A percentile compares a stretch with the other conserved stretches of the same genome.
Evolutionary conservation across 768 basidiomycete species (phyloP).

Genomic region (Mycena galericulata): DNA sequence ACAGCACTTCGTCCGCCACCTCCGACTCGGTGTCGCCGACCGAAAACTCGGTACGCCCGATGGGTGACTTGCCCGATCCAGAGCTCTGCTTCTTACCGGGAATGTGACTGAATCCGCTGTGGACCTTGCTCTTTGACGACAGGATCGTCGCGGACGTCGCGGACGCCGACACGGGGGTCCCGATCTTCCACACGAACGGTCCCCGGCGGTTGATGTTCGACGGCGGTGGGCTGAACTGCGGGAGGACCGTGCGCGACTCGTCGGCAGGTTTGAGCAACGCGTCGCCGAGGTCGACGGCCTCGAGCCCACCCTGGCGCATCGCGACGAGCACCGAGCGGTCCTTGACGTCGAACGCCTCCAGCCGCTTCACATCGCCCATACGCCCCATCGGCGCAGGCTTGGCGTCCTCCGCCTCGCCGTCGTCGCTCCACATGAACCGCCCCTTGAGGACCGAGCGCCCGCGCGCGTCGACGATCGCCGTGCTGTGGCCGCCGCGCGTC

Average conservation of each 20-base stretch:
- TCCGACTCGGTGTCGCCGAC: conserved; percentile 64
- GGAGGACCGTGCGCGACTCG: conserved; percentile 78
- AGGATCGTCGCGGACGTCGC: conserved; percentile 53
- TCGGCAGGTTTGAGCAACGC: conserved; percentile 85
- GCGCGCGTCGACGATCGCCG: conserved; percentile 87
- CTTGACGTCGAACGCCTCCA: conserved; percentile 85
- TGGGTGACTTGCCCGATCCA: conserved; percentile 59
- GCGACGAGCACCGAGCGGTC: conserved; percentile 85
- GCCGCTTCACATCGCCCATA: conserved; percentile 85
- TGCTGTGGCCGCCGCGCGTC: conserved; percentile 91
- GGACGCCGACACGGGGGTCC: conserved; percentile 69
- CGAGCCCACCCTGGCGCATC: conserved; percentile 88
- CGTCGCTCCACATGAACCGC: conserved; percentile 82
- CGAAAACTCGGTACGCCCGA: conserved; percentile 63
- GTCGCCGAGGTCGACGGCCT: conserved; percentile 84
- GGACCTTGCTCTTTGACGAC: conserved; percentile 52
- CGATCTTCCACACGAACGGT: conserved; percentile 88
- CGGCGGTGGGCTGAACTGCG: conserved; percentile 73
- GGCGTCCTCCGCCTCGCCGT: conserved; percentile 63
- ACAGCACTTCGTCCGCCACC: conserved; percentile 78
- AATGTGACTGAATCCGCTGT: conserved; percentile 50
- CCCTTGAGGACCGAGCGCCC: conserved; percentile 88
- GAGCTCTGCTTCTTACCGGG: conserved; percentile 63
- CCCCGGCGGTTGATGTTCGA: conserved; percentile 75
- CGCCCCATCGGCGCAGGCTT: conserved; percentile 51